Evolutionary conservation across 768 basidiomycete species (phyloP), one percentile per base, ranked within the genome.

Genomic region (Termitomyces sp.): DNA sequence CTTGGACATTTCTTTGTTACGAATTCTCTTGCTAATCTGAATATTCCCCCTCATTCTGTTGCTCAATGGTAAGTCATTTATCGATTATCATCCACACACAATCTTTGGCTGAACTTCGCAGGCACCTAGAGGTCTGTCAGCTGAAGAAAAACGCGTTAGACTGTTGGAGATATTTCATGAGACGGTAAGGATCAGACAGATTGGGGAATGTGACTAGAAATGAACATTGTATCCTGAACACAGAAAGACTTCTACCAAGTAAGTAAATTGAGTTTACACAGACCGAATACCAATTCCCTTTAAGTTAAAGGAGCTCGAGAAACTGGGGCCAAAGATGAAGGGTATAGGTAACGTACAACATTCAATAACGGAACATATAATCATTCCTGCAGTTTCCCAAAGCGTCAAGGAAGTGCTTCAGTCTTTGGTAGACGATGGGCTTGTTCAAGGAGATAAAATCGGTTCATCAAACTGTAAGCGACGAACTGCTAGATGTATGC

Each of bases 81-180:
- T 15, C 18, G 37, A 0, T 9, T 24, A 28, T 15, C 18, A 33
- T 48, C 20, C n/a, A 24, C 5, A 33, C 13, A 4, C 22, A 13
- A 12, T 45, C 52, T 13, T 37, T 26, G 36, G 4, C 48, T 50
- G 6, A 51, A 26, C 18, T 50, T 33, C 18, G 37, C 45, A 87
- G 88, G 87, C 88, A 55, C 87, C 88, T 33, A 80, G 90, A 73
- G 94, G 94, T 65, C 77, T 98, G 36, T 94, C 92, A 24, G 83
- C 80, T 6, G 92, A 95, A 65, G 94, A 97, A 71, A 97, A 98
- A 73, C 87, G 90, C 66, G 78, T 86, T 58, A 93, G 90, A 69
- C 71, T 98, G 55, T 72, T 96, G 20, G 94, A 95, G 72, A 92
- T 98, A 62, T 96, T 98, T 66, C 93, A 94, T 65, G 94, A 98